phyloP scores from a whole-genome alignment of 2,329 filamentous ascomycete species.

The Drechslerella coelobrocha region DNA sequence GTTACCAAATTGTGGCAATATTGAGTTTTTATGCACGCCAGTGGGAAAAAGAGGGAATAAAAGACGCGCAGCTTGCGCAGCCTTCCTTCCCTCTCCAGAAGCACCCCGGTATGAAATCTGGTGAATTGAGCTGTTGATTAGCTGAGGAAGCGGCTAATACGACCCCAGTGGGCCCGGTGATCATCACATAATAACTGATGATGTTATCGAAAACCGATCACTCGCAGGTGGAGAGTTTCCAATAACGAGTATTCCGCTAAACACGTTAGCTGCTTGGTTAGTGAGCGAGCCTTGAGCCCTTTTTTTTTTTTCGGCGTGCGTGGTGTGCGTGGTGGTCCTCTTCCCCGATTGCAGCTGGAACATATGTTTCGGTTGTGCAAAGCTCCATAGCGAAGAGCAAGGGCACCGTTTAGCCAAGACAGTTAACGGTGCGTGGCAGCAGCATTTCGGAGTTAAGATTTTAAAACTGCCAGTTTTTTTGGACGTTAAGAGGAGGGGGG shows the following conservation, averaged over 20 bases:
- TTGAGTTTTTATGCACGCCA: not conserved
- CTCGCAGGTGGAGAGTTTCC: constrained; percentile 15
- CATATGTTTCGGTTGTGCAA: constrained; percentile 39
- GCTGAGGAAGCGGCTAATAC: not conserved
- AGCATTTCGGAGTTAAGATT: constrained; percentile 3
- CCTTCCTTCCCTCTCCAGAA: too few species aligned
- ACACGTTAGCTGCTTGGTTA: constrained; percentile 13
- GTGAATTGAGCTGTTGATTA: not conserved
- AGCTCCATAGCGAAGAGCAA: constrained; percentile 2
- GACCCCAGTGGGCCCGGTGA: constrained; percentile 20
- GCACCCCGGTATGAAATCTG: not conserved
- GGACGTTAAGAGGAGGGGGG: not conserved
- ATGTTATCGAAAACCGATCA: constrained; percentile 1
- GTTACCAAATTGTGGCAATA: not conserved
- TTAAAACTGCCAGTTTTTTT: constrained; percentile 3
- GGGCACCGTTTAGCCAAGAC: constrained; percentile 27
- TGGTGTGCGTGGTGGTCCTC: not conserved
- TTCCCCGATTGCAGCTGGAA: constrained; percentile 31
- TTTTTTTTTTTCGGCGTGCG: constrained; percentile 3
- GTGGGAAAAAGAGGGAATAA: not conserved
- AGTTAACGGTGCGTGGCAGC: constrained; percentile 9
- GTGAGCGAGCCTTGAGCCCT: constrained; percentile 1
- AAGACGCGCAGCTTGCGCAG: not conserved
- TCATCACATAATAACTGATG: constrained; percentile 13
- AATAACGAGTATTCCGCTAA: constrained; percentile 10